phyloP scores from a whole-genome alignment of 345 rosid species.

The Salix exigua region DNA sequence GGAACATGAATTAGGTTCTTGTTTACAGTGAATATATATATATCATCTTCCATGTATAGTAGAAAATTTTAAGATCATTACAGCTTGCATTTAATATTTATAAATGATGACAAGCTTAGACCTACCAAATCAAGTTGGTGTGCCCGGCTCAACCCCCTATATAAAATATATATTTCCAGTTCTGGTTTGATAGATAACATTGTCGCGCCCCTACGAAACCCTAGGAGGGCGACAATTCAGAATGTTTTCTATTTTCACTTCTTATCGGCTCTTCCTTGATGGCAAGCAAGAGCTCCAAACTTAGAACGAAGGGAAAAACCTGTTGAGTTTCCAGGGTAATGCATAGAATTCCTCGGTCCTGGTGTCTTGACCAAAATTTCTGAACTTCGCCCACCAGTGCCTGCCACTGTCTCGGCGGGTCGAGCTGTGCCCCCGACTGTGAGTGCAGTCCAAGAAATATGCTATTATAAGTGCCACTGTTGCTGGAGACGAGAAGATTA shows the following conservation, averaged over 20 bases:
- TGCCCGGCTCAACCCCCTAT: background rate
- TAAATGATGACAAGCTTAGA: background rate
- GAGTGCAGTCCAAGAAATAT: constrained; percentile 59
- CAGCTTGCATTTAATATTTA: background rate
- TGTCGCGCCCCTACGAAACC: background rate
- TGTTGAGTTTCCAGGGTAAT: constrained; percentile 63
- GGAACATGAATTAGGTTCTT: background rate
- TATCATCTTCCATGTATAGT: background rate
- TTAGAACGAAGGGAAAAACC: constrained; percentile 85
- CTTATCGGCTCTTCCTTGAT: background rate
- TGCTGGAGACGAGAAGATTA: constrained; percentile 83
- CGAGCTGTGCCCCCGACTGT: constrained; percentile 42
- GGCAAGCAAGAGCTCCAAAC: background rate
- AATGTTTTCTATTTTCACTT: background rate
- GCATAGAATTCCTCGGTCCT: constrained; percentile 73
- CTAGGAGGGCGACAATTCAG: background rate
- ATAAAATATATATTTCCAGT: background rate
- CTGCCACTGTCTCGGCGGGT: constrained; percentile 73
- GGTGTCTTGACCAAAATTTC: constrained; percentile 44
- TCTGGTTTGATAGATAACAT: background rate
- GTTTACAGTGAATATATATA: background rate
- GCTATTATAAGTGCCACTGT: constrained; percentile 63
- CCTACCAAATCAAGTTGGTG: background rate
- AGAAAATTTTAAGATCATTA: background rate
- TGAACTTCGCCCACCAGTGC: constrained; percentile 87